These are phyloP conservation scores for Amanita jacksonii DNA, from an alignment of 768 basidiomycete species.

Conservation along the genomic window DNA sequence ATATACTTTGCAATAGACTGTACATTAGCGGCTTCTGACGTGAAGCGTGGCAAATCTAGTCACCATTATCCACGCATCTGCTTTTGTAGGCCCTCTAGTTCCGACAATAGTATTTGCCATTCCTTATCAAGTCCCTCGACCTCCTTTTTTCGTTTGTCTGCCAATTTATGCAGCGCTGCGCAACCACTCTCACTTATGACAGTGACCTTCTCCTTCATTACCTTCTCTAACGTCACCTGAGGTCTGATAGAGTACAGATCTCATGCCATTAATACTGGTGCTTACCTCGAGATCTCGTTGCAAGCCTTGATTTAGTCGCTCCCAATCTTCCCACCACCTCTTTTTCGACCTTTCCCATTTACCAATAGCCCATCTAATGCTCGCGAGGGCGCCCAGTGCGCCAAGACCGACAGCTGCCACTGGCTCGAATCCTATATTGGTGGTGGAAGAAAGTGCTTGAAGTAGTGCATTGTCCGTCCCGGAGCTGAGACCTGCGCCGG, in stretches of 20 bases:
- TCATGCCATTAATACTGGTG: background rate
- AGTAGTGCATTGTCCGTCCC: conserved; percentile 1
- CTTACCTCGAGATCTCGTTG: conserved; percentile 54
- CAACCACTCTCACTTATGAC: conserved; percentile 43
- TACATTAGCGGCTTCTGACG: background rate
- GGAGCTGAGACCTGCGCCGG: conserved; percentile 26
- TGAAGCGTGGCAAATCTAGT: background rate
- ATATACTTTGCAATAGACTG: conserved; percentile 1
- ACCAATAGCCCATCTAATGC: conserved; percentile 54
- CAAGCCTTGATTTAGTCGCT: conserved; percentile 50
- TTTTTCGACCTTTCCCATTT: conserved; percentile 61
- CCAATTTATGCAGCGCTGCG: conserved; percentile 30
- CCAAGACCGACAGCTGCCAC: conserved; percentile 54
- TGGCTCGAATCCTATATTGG: conserved; percentile 33
- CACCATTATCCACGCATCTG: background rate
- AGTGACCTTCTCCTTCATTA: conserved; percentile 42
- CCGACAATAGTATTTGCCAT: conserved; percentile 28
- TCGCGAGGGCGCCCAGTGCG: conserved; percentile 35
- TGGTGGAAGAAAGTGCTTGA: background rate
- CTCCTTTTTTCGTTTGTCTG: conserved; percentile 33
- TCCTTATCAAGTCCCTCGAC: conserved; percentile 34
- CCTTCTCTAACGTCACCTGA: conserved; percentile 37
- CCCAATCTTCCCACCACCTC: conserved; percentile 62
- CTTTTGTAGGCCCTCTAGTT: conserved; percentile 19
- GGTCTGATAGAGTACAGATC: conserved; percentile 1